These are phyloP conservation scores for Magnusiomyces suaveolens DNA, from an alignment of 1,139 yeast species.

Conservation along the genomic window DNA sequence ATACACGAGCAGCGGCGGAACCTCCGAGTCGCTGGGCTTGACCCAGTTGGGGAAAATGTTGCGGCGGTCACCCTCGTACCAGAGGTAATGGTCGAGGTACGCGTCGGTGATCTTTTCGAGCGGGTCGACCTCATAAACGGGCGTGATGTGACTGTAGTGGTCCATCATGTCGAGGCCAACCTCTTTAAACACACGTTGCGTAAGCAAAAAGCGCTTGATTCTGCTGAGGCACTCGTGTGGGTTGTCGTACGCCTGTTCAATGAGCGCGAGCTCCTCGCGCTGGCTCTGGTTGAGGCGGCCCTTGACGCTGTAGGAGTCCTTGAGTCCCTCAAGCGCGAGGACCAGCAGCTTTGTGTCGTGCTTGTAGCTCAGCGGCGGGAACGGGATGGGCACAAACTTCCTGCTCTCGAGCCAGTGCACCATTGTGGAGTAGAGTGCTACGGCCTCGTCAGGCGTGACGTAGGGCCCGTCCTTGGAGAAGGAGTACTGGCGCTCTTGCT, in stretches of 20 bases:
- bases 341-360: conserved; percentile 87
- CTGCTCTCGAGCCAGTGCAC: conserved; percentile 89
- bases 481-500: conserved; percentile 76
- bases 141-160: conserved; percentile 71
- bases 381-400: conserved; percentile 78
- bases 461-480: conserved; percentile 85
- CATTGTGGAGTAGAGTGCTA: conserved; percentile 73
- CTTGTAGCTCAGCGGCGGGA: conserved; percentile 86
- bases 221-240: conserved; percentile 89
- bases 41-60: conserved; percentile 91
- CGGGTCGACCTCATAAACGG: conserved; percentile 83
- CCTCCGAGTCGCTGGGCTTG: conserved; percentile 89
- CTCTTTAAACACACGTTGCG: conserved; percentile 89
- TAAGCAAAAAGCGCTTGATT: conserved; percentile 68
- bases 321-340: conserved; percentile 78
- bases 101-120: conserved; percentile 95
- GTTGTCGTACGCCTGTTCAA: conserved; percentile 93
- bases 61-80: conserved; percentile 91
- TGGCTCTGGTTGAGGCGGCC: conserved; percentile 77
- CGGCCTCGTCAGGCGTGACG: conserved; percentile 80
- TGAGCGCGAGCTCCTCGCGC: conserved; percentile 83
- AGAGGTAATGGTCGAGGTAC: conserved; percentile 84
- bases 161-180: conserved; percentile 88
- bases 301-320: conserved; percentile 75
- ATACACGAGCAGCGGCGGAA: conserved; percentile 83